A percentile compares a stretch with the other conserved stretches of the same genome.
Evolutionary conservation across 768 basidiomycete species (phyloP).

Genomic region (Phylloporus sp.): DNA sequence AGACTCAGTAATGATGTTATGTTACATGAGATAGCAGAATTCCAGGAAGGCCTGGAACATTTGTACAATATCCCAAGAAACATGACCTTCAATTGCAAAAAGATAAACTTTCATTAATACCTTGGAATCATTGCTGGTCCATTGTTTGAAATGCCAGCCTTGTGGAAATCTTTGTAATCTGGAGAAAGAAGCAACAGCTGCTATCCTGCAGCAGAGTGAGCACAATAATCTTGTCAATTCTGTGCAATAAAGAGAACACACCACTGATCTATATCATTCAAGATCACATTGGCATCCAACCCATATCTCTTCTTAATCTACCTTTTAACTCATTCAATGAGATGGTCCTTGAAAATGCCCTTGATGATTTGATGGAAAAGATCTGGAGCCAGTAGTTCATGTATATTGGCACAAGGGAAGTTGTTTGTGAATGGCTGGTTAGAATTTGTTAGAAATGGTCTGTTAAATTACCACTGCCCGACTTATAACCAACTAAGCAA

Average conservation of each 20-base stretch:
- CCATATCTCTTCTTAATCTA: background rate
- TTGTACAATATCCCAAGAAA: conserved; percentile 16
- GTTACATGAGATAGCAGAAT: conserved; percentile 30
- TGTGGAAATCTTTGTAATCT: background rate
- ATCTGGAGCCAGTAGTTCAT: background rate
- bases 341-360: background rate
- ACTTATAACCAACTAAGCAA: conserved; percentile 9
- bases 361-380: background rate
- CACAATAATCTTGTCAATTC: background rate
- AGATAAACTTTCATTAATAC: background rate
- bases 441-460: background rate
- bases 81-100: background rate
- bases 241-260: background rate
- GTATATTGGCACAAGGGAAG: background rate
- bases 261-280: background rate
- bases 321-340: background rate
- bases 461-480: too few relatives aligned
- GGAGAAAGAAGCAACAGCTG: background rate
- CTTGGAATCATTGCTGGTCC: background rate
- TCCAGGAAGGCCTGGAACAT: conserved; percentile 23
- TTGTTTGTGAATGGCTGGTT: conserved; percentile 1
- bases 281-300: background rate
- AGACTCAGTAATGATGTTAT: conserved; percentile 13
- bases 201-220: background rate
- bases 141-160: background rate